Conservation (phyloP, 2,329 filamentous ascomycete genomes). For the Didymella segeticola region DNA sequence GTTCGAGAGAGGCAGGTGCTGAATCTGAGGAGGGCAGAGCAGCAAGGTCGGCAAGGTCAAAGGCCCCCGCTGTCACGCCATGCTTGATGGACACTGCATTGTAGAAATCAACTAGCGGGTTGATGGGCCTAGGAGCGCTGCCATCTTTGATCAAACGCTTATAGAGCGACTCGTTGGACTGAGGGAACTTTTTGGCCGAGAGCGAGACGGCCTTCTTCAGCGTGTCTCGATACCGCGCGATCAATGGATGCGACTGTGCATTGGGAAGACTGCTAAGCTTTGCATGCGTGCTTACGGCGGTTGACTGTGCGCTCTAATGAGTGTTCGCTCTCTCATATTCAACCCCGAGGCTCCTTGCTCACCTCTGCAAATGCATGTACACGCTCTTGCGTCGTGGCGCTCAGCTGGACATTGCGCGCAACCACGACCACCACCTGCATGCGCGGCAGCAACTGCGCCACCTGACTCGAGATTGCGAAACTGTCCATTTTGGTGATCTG, state of each 20-base stretch:
- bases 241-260: not conserved
- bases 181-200: not conserved
- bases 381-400: not conserved
- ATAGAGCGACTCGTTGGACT: not conserved
- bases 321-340: not conserved
- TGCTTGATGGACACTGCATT: not conserved
- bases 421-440: not conserved
- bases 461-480: not conserved
- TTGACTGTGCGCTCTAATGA: not conserved
- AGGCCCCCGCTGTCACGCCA: not conserved
- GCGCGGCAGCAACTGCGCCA: not conserved
- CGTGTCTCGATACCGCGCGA: not conserved
- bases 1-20: not conserved
- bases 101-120: not conserved
- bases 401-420: not conserved
- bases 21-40: not conserved
- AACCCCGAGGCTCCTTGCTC: not conserved
- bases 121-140: not conserved
- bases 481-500: not conserved
- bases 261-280: not conserved
- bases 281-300: not conserved
- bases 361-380: not conserved
- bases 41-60: not conserved
- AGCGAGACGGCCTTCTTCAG: not conserved
- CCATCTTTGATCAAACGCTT: not conserved